Evolutionary conservation across 371 early-diverging fungal species (phyloP), one percentile per base, ranked within the genome.

Genomic region (Coemansia sp.): DNA sequence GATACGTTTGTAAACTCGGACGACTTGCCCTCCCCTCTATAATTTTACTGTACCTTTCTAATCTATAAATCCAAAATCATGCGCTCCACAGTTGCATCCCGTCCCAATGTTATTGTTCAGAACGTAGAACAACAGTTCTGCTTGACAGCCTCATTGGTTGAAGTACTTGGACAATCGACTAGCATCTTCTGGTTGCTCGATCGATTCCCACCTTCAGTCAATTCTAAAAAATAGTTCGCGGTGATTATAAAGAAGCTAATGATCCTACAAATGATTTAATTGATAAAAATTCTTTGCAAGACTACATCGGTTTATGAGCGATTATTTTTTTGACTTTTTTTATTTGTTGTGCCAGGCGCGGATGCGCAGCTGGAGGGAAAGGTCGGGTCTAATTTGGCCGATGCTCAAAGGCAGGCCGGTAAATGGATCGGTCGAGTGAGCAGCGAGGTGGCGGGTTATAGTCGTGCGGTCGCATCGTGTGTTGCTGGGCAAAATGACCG

Each of bases 241-340:
- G 56, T 63, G 68, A 68, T 68, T 56, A 52, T 29, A 28, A 36
- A 55, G 23, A 24, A 55, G 28, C 15, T 19, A 28, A 55, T 55
- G 55, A 55, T 55, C 55, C 28, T 55, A 28, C 28, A 53, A 21
- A 55, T 55, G 55, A 68, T 46, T 52, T 49, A 26, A 46, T 40
- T 57, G 55, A 28, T 28, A 23, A 28, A 55, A 55, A 28, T n/a
- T 28, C 23, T 23, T 23, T 23, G 55, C 55, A 69, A 69, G 69
- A 69, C 69, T 69, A 69, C 68, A 64, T 56, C 73, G 73, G 73
- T 73, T 69, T 69, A 60, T 73, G 69, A 73, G 69, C 73, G 55
- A 63, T 19, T 49, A 28, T 61, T 65, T 26, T 24, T 24, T 21
- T 21, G 23, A 21, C 23, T 60, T 54, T 60, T 58, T 26, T 58